phyloP scores from a whole-genome alignment of 805 yeast species.

The Lipomyces sp. region DNA sequence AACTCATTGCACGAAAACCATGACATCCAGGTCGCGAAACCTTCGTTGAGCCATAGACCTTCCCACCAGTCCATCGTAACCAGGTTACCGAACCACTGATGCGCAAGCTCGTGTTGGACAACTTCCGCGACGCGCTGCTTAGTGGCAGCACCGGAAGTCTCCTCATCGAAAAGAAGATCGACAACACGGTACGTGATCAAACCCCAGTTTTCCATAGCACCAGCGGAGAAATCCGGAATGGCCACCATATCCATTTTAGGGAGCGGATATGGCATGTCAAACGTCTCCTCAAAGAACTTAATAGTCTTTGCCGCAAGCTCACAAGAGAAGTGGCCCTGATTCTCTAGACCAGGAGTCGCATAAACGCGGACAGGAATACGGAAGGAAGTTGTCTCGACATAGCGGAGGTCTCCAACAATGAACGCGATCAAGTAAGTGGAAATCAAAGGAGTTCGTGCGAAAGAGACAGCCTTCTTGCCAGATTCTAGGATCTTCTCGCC shows the following conservation, averaged over 20 bases:
- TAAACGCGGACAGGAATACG: conserved; percentile 70
- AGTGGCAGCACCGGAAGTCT: conserved; percentile 61
- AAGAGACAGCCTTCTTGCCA: conserved; percentile 54
- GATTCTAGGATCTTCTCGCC: conserved; percentile 47
- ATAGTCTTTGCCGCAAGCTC: conserved; percentile 68
- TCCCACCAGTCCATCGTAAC: conserved; percentile 97
- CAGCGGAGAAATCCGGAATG: conserved; percentile 77
- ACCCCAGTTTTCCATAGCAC: conserved; percentile 95
- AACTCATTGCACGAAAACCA: conserved; percentile 69
- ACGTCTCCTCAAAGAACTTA: conserved; percentile 66
- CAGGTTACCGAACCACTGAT: conserved; percentile 89
- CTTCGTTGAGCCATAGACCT: conserved; percentile 87
- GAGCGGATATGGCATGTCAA: conserved; percentile 74
- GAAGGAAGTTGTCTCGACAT: conserved; percentile 60
- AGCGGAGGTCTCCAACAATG: conserved; percentile 68
- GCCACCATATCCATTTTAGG: conserved; percentile 83
- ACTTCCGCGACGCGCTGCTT: conserved; percentile 72
- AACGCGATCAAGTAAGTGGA: conserved; percentile 76
- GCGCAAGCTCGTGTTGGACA: conserved; percentile 84
- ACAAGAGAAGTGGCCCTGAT: conserved; percentile 65
- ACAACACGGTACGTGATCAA: conserved; percentile 69
- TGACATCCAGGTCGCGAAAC: conserved; percentile 88
- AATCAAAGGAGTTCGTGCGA: conserved; percentile 73
- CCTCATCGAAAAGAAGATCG: conserved; percentile 69
- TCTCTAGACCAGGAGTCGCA: conserved; percentile 69